Conservation (phyloP, 768 basidiomycete species). For the Leccinum fibrillosum region DNA sequence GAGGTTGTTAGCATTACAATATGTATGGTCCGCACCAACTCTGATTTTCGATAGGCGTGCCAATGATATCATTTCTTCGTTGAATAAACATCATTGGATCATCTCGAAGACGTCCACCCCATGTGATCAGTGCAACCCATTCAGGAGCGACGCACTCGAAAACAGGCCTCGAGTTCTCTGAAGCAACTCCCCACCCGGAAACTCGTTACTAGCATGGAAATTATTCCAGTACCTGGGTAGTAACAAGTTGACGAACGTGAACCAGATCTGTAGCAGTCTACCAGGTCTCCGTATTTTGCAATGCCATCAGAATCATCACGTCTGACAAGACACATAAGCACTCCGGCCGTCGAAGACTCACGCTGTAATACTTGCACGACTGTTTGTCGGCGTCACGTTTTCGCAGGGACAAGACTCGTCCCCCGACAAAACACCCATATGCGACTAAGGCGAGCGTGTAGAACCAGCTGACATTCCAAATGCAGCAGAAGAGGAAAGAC, state of each 20-base stretch:
- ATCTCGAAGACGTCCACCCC: no score
- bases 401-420: conserved; percentile 26
- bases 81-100: no score
- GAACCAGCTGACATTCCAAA: conserved; percentile 36
- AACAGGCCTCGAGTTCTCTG: no score
- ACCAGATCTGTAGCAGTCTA: conserved; percentile 29
- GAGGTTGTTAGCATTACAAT: no score
- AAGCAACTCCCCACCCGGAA: no score
- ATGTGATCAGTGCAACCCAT: no score
- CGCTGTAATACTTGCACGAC: conserved; percentile 38
- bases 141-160: no score
- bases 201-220: conserved; percentile 15
- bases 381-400: conserved; percentile 29
- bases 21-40: no score
- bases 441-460: conserved; percentile 26
- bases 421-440: conserved; percentile 34
- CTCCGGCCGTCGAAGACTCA: conserved; percentile 13
- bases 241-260: conserved; percentile 29
- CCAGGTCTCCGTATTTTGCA: not conserved
- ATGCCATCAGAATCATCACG: not conserved
- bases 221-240: conserved; percentile 36
- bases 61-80: no score
- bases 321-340: no score
- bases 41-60: no score
- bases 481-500: conserved; percentile 32